Evolutionary conservation across 345 rosid species (phyloP).

Genomic region (Euphorbia pulcherrima): DNA sequence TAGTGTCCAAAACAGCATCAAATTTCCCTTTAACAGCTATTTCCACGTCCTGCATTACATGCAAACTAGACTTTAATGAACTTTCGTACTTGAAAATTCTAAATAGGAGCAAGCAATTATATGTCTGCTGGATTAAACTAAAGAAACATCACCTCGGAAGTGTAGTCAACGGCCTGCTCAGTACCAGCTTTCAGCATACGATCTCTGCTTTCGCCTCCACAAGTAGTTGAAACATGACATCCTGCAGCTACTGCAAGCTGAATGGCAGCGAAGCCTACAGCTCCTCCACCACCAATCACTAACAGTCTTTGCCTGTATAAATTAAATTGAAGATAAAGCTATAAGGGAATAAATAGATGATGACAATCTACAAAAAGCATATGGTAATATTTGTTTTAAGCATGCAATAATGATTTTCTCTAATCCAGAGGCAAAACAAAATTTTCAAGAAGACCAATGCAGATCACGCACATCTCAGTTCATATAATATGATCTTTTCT

Average conservation of each 20-base stretch:
- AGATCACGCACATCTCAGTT: neutral
- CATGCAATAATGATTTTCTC: neutral
- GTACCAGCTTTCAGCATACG: constrained; percentile 70
- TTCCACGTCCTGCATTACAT: constrained; percentile 63
- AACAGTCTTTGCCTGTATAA: constrained; percentile 69
- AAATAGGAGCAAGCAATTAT: constrained; percentile 3
- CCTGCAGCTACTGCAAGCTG: constrained; percentile 77
- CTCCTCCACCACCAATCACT: constrained; percentile 91
- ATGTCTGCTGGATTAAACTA: neutral
- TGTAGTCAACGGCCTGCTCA: constrained; percentile 86
- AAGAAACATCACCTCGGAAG: constrained; percentile 49
- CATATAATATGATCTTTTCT: neutral
- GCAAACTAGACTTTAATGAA: constrained; percentile 6
- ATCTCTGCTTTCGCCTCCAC: constrained; percentile 64
- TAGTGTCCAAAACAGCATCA: constrained; percentile 91
- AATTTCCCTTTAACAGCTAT: constrained; percentile 75
- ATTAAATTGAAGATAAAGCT: constrained; percentile 13
- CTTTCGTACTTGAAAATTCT: neutral
- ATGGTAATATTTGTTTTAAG: neutral
- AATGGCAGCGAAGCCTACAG: constrained; percentile 88
- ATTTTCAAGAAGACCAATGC: neutral
- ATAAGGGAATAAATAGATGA: neutral
- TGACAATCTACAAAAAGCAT: constrained; percentile 5
- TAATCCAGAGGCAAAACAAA: neutral
- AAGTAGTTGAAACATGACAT: constrained; percentile 75